Base-by-base conservation (phyloP, 148 eudicot genomes). In the Cornus controversa region DNA sequence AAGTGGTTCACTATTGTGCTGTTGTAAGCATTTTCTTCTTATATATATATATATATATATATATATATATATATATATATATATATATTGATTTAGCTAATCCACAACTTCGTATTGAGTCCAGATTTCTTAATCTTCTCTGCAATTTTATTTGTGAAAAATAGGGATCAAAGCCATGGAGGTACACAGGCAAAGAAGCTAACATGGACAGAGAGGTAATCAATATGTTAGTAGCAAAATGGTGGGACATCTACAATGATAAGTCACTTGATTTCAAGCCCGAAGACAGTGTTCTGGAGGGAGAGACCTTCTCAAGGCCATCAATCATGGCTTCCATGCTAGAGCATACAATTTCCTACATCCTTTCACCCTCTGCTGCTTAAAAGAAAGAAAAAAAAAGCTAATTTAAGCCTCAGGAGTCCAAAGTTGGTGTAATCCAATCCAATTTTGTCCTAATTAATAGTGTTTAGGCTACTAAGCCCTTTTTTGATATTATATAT, bases 121-220 rank as follows among this genome's bases (percentile, higher is more conserved):
- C 25, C 18, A 0, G 25, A 7, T 65, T 65, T 8, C 14, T 15
- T n/a, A n/a, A n/a, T n/a, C n/a, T n/a, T n/a, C n/a, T n/a, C n/a
- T n/a, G n/a, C n/a, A n/a, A n/a, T n/a, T n/a, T n/a, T n/a, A n/a
- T n/a, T n/a, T n/a, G n/a, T n/a, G n/a, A n/a, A n/a, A n/a, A n/a
- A n/a, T n/a, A n/a, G n/a, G n/a, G n/a, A n/a, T n/a, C n/a, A n/a
- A n/a, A n/a, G n/a, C n/a, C n/a, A n/a, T n/a, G n/a, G 85, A 83
- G 85, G 80, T 83, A 75, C 60, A 83, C 85, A 0, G 85, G 85
- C 31, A 42, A 71, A 72, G 85, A 83, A 83, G 85, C 71, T 15
- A 79, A 83, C 77, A 83, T 83, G 85, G 77, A 83, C 14, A 71
- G 85, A 66, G 75, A 79, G 60, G 85, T 79, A 71, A 79, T 83